phyloP scores from a whole-genome alignment of 345 rosid species.

The rapeseed (Brassica napus) region DNA sequence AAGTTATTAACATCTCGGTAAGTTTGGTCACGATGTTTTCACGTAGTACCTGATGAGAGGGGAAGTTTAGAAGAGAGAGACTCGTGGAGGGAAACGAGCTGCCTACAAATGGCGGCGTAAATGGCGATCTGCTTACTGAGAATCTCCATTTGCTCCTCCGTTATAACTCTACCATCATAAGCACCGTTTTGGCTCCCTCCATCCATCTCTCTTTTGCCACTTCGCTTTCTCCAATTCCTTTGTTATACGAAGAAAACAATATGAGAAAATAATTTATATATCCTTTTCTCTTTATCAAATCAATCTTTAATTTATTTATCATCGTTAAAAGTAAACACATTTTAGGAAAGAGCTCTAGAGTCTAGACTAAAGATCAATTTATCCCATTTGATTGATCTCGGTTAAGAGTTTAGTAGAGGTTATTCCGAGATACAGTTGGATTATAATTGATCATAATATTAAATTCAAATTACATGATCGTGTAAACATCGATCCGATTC shows the following conservation, averaged over 20 bases:
- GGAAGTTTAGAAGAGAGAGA: conserved; percentile 39
- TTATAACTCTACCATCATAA: conserved; percentile 49
- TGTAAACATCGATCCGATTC: neutral
- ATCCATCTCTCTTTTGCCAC: conserved; percentile 30
- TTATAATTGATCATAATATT: neutral
- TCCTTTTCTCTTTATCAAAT: neutral
- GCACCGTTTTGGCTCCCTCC: conserved; percentile 35
- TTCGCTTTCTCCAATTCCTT: conserved; percentile 12
- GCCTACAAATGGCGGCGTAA: conserved; percentile 54
- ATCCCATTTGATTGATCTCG: neutral
- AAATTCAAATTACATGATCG: neutral
- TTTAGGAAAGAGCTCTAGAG: conserved; percentile 13
- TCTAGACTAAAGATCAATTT: conserved; percentile 7
- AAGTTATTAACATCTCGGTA: neutral
- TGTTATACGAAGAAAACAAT: conserved; percentile 6
- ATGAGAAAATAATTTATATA: neutral
- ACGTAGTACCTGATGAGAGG: conserved; percentile 43
- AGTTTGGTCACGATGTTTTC: conserved; percentile 8
- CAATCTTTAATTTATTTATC: conserved; percentile 25
- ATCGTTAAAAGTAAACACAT: conserved; percentile 26
- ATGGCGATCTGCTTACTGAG: conserved; percentile 68
- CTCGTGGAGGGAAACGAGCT: conserved; percentile 60
- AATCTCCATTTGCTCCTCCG: conserved; percentile 75
- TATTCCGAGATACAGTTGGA: neutral
- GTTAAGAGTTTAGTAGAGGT: neutral